A percentile compares a stretch with the other conserved stretches of the same genome.
Conservation (phyloP, 495 filamentous ascomycete species). For the Tuber umbilicatum region DNA sequence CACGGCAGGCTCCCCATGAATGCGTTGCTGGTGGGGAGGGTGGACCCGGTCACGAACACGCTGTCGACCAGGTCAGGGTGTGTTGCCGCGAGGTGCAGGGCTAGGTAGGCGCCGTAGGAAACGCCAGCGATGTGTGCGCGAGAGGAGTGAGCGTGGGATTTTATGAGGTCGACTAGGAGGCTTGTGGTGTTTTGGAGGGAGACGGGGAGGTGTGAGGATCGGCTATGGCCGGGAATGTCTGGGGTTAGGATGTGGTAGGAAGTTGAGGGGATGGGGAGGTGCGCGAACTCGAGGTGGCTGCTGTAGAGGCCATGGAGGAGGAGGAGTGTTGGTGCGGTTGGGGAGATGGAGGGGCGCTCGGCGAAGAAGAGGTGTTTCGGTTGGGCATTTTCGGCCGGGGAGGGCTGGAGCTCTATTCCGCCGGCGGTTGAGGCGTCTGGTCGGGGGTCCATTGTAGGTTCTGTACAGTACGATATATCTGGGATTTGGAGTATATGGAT, state of each 20-base stretch:
- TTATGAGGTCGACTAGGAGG: neutral
- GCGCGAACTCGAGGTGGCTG: neutral
- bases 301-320: constrained; percentile 1
- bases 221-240: neutral
- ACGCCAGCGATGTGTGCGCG: neutral
- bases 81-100: neutral
- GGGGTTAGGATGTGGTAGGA: constrained; percentile 1
- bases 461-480: neutral
- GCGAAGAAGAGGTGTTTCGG: neutral
- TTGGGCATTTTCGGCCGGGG: neutral
- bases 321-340: neutral
- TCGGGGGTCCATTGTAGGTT: neutral
- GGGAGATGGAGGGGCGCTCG: neutral
- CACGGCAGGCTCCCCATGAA: neutral
- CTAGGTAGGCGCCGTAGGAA: neutral
- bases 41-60: neutral
- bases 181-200: neutral
- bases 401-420: neutral
- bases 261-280: neutral
- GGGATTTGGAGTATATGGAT: neutral
- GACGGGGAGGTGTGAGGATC: constrained; percentile 1
- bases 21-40: neutral
- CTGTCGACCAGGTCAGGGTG: neutral
- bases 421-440: neutral
- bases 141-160: constrained; percentile 1